These are phyloP conservation scores for Colletotrichum karsti DNA, from an alignment of 2,329 filamentous ascomycete species.

Conservation along the genomic window DNA sequence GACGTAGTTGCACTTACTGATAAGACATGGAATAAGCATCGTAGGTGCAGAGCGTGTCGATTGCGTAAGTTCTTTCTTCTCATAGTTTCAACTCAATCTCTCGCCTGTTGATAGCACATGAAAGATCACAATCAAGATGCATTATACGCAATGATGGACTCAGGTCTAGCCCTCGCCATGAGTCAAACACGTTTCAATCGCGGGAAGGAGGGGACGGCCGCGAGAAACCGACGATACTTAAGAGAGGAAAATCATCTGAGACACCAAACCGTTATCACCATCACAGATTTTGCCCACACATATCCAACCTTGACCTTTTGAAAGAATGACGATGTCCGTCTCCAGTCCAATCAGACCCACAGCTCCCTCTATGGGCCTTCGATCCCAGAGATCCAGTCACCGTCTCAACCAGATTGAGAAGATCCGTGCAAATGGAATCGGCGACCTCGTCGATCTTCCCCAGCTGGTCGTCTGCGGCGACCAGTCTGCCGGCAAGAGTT, in stretches of 20 bases:
- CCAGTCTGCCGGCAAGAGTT: conserved; percentile 65
- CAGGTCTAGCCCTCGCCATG: too few relatives aligned
- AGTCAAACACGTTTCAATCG: too few relatives aligned
- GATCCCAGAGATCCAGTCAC: conserved; percentile 11
- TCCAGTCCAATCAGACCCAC: neutral
- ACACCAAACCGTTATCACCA: too few relatives aligned
- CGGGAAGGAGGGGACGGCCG: too few relatives aligned
- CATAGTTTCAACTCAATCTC: neutral
- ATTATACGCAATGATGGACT: too few relatives aligned
- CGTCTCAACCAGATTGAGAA: conserved; percentile 46
- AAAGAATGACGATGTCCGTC: neutral
- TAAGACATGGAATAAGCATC: neutral
- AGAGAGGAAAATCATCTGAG: too few relatives aligned
- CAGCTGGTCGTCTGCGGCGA: conserved; percentile 65
- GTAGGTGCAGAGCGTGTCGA: neutral
- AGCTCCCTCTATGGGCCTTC: neutral
- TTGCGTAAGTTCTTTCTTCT: neutral
- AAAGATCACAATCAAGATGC: too few relatives aligned
- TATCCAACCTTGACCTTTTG: neutral
- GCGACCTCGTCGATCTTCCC: conserved; percentile 47
- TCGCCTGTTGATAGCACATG: neutral
- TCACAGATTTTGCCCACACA: neutral
- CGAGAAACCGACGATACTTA: too few relatives aligned
- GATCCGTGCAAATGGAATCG: conserved; percentile 44
- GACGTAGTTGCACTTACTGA: neutral